Evolutionary conservation across 345 rosid genomes (phyloP), one percentile per base, ranked within the genome.

Genomic region (Eucalyptus tenuipes): DNA sequence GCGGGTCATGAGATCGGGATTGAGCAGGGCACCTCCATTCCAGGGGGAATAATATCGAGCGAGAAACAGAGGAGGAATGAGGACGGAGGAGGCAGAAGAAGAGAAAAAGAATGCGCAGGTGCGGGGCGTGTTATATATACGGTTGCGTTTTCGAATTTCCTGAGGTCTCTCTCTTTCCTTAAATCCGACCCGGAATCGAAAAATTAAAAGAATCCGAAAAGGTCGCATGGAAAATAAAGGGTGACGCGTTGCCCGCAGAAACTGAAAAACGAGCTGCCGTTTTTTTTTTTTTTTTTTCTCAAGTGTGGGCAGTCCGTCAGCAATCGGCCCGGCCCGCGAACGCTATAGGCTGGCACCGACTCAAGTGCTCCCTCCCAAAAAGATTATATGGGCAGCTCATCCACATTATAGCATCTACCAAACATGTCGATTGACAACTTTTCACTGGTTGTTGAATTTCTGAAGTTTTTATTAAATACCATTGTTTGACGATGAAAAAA

Each of bases 51-150:
- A 75, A 75, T 75, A 75, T 42, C 84, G 84, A 75, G 82, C 3
- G 27, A 71, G 47, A 1, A 75, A 75, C 84, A 75, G 84, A 40
- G 10, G 5, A 27, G 31, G 15, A 22, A 6, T 33, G 10, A 61
- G 68, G 8, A 29, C 3, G 47, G 82, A 20, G 84, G 84, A 71
- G 81, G 80, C 37, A 4, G 17, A 18, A 4, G 10, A 5, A 9
- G 27, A 13, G 4, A 13, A 33, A 68, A 3, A 11, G 29, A 11
- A 0, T 6, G 16, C 4, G 84, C 3, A 2, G 47, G 84, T 6
- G 47, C 25, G 45, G 1, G 1, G 1, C 0, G 47, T 11, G 29
- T 75, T 20, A 40, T 75, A 40, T 75, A 75, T 75, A 75, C 47
- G 84, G 84, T 75, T 75, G 84, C 84, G 84, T 40, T 75, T 40